Evolutionary conservation across 768 basidiomycete species (phyloP), one percentile per base, ranked within the genome.

Genomic region (Amanita rubescens): DNA sequence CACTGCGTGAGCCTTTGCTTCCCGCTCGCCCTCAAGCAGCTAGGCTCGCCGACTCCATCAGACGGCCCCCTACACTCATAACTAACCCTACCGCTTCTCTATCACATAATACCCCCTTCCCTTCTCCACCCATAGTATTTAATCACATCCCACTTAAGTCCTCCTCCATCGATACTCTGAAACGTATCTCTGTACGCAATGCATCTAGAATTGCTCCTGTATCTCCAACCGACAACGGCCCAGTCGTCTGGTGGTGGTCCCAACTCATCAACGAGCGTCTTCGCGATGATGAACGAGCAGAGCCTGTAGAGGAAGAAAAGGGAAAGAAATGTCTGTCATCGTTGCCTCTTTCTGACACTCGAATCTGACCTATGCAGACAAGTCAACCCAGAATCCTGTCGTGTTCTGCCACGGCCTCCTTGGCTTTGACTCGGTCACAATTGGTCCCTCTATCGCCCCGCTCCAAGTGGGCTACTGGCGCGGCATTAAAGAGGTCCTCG

Each of bases 341-440:
- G 19, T 49, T 49, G 47, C 41, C 27, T 49, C 55, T 24, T 34
- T 48, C 34, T 17, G 37, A 39, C 17, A 24, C 43, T 53, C 57
- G 54, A 39, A 54, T 51, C 46, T 54, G 12, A 19, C 53, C 46
- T 47, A 25, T 51, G 5, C 65, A 92, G 90, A 94, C 63, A 78
- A 79, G 4, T 75, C 90, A 0, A 87, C 94, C 0, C 79, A 79
- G 55, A 82, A 91, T 57, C 95, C 95, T 0, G 69, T 97, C 42
- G 87, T 98, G 1, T 97, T 98, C 68, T 98, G 95, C 60, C 95
- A 98, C 64, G 95, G 94, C 8, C 78, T 96, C 1, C 77, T 97
- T 7, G 91, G 92, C 1, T 94, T 94, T 58, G 91, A 94, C 64
- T 85, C 83, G 0, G 80, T 94, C 59, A 87, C 82, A 2, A 85